Base-by-base conservation (phyloP, 805 yeast species). In the Yarrowia deformans region DNA sequence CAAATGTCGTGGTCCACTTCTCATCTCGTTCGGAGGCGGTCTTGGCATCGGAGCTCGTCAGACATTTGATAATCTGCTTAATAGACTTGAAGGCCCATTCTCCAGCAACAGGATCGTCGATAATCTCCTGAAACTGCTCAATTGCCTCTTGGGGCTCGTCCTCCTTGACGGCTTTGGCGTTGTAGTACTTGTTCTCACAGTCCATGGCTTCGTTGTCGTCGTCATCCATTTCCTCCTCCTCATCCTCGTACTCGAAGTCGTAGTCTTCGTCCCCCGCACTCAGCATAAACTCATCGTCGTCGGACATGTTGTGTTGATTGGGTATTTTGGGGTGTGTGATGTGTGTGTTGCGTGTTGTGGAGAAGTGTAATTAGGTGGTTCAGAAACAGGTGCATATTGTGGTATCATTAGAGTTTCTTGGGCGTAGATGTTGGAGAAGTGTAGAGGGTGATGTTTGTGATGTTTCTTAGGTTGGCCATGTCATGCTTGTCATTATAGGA, bases 271-370 rank as follows among this genome's bases (percentile, higher is more conserved):
- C 79, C 58, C 79, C 81, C 18, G 80, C 79, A 54, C 76, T 75
- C 72, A 78, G 78, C 80, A 79, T 78, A 55, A 77, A 79, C 69
- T 79, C 81, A 48, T 78, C 81, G 49, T 77, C 77, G 71, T 78
- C 80, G 23, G 80, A 77, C 80, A 78, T 78, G 10, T 13, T 60
- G 43, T 40, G 34, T 16, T 16, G 19, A 50, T 19, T 19, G n/a
- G 5, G 9, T 23, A 9, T 18, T 19, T 12, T 45, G 16, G 14
- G 29, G 49, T 18, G 29, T 14, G 34, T 14, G 45, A 13, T 13
- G 34, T 54, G 34, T 54, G 58, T 18, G 60, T 19, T 29, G 63
- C 13, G 63, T 56, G 34, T 35, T 55, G 61, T 55, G 46, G 61
- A 29, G 63, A 40, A 42, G 63, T 40, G 48, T 56, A 56, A 56